These are phyloP conservation scores for Pythium utonaiense DNA, from an alignment of 352 stramenopile species.

Conservation along the genomic window DNA sequence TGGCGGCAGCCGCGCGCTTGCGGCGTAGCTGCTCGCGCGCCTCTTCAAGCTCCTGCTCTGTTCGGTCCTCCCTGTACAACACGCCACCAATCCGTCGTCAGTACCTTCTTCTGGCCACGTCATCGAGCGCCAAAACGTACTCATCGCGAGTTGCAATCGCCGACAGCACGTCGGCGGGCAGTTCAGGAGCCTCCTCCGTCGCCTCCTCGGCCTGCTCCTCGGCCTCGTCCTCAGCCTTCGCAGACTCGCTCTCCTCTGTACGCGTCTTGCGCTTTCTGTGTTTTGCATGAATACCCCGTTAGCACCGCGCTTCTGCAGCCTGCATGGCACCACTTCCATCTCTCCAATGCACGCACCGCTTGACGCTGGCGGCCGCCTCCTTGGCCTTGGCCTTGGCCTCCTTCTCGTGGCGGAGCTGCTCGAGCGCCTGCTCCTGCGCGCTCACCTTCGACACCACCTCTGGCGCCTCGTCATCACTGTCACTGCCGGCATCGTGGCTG, in stretches of 20 bases:
- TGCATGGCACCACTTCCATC: neutral
- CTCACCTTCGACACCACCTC: constrained; percentile 76
- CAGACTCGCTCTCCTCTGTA: constrained; percentile 15
- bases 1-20: constrained; percentile 19
- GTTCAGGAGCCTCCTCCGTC: constrained; percentile 32
- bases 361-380: constrained; percentile 26
- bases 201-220: constrained; percentile 15
- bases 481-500: constrained; percentile 20
- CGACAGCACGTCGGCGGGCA: constrained; percentile 60
- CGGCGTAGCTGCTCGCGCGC: constrained; percentile 19
- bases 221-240: constrained; percentile 18
- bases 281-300: neutral
- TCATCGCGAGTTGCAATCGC: constrained; percentile 62
- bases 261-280: constrained; percentile 46
- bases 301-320: neutral
- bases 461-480: constrained; percentile 72
- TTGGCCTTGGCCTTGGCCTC: constrained; percentile 43
- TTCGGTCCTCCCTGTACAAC: constrained; percentile 46
- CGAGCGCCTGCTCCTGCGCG: constrained; percentile 48
- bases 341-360: constrained; percentile 33
- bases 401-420: constrained; percentile 47
- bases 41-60: constrained; percentile 37
- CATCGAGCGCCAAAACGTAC: constrained; percentile 31
- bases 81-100: neutral
- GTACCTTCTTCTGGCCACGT: too few relatives aligned